Evolutionary conservation across 305 asterid species (phyloP), one percentile per base, ranked within the genome.

Genomic region (Ruellia speciosa): DNA sequence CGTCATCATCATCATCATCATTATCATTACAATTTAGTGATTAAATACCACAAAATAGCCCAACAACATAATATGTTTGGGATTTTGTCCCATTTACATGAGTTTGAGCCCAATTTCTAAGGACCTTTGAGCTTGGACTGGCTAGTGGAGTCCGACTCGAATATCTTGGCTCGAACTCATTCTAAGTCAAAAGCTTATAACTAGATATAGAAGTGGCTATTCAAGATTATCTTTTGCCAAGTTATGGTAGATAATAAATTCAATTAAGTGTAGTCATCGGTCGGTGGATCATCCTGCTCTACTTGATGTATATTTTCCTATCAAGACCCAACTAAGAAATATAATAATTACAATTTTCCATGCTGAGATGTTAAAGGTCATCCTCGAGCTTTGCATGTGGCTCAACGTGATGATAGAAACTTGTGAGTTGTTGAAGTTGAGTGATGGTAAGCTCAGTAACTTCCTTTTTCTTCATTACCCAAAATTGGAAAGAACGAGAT

Each of bases 221-320:
- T 60, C 41, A 24, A 54, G 51, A 17, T 53, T 46, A 62, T 52
- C 11, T 17, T 24, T 46, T 28, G n/a, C n/a, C n/a, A n/a, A n/a
- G n/a, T n/a, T n/a, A n/a, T 28, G 63, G 12, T 49, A 34, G 55
- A 35, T 40, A 35, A 56, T 40, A 59, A 59, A 24, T 55, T 40
- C 54, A 56, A n/a, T n/a, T n/a, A n/a, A n/a, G n/a, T n/a, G n/a
- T 51, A 49, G 28, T 49, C 17, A 14, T 24, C 10, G 31, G 17
- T 54, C 35, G 54, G 43, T 35, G 58, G 33, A 55, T 48, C 9
- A 35, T 60, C 31, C 43, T 45, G n/a, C n/a, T 58, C 39, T 50
- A 49, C 56, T 46, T 59, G 45, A 66, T 55, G 46, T 11, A 40
- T 49, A 35, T 47, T 52, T 31, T 59, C 50, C 37, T 15, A 19